Conservation (phyloP, 2,329 filamentous ascomycete genomes). For the Sporothrix brunneoviolacea region DNA sequence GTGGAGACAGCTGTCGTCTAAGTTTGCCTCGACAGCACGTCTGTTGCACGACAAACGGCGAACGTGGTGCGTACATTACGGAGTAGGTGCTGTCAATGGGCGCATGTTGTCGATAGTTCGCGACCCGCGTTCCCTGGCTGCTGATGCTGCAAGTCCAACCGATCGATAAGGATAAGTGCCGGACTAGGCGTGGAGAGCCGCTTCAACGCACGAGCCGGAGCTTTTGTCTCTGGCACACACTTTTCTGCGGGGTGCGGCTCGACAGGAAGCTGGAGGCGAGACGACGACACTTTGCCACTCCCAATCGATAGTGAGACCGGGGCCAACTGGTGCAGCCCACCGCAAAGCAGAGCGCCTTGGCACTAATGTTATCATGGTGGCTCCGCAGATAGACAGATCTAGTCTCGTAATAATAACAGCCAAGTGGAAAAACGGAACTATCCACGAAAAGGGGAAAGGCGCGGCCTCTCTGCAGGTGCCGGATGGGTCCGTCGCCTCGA, state of each 20-base stretch:
- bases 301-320: background rate
- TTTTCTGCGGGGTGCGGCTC: background rate
- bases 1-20: no score
- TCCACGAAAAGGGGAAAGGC: background rate
- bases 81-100: no score
- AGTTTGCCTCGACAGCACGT: no score
- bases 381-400: background rate
- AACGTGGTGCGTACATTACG: no score
- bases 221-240: no score
- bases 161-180: background rate
- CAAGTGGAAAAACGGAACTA: background rate
- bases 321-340: no score
- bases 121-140: background rate
- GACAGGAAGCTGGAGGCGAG: slow-evolving; percentile 5
- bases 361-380: slow-evolving; percentile 3
- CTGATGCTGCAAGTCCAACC: background rate
- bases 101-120: background rate
- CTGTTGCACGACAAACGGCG: no score
- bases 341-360: background rate
- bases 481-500: background rate
- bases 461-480: background rate
- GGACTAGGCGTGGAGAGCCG: no score
- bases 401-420: background rate
- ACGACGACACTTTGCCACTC: background rate
- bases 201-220: no score